phyloP scores from a whole-genome alignment of 192 early-diverging fungal species.

The Coemansia umbellata region DNA sequence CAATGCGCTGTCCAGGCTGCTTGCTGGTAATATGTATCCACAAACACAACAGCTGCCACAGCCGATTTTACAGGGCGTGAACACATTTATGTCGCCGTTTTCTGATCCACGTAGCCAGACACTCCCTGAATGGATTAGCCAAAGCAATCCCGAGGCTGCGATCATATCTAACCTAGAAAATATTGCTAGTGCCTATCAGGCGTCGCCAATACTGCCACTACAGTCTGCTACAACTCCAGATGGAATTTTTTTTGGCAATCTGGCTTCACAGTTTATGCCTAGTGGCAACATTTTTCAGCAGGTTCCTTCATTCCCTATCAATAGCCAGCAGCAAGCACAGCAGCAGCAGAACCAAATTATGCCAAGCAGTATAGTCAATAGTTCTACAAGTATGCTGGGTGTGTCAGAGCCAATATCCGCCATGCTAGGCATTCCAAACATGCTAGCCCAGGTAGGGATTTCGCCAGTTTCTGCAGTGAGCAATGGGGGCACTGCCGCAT shows the following conservation, averaged over 20 bases:
- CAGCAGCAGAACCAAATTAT: constrained; percentile 5
- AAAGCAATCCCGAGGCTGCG: constrained; percentile 40
- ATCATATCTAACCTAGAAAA: constrained; percentile 43
- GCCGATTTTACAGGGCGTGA: constrained; percentile 43
- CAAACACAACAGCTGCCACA: constrained; percentile 44
- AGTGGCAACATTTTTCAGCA: constrained; percentile 15
- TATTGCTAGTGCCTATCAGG: constrained; percentile 38
- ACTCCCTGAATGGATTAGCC: constrained; percentile 44
- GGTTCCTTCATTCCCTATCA: constrained; percentile 1
- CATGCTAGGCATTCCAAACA: neutral
- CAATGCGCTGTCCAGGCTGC: constrained; percentile 25
- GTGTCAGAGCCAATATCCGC: neutral
- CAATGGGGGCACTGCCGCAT: neutral
- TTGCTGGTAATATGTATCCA: constrained; percentile 45
- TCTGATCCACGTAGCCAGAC: constrained; percentile 21
- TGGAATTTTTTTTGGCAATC: constrained; percentile 21
- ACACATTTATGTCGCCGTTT: constrained; percentile 48
- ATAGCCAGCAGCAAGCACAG: neutral
- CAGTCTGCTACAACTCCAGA: constrained; percentile 11
- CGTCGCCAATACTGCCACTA: constrained; percentile 21
- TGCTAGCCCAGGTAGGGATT: neutral
- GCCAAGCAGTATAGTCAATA: neutral
- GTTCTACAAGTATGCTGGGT: neutral
- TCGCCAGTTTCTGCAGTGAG: neutral
- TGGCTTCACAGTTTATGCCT: constrained; percentile 35